Base-by-base conservation (phyloP, 2,329 filamentous ascomycete species). In the Aspergillus eucalypticola region DNA sequence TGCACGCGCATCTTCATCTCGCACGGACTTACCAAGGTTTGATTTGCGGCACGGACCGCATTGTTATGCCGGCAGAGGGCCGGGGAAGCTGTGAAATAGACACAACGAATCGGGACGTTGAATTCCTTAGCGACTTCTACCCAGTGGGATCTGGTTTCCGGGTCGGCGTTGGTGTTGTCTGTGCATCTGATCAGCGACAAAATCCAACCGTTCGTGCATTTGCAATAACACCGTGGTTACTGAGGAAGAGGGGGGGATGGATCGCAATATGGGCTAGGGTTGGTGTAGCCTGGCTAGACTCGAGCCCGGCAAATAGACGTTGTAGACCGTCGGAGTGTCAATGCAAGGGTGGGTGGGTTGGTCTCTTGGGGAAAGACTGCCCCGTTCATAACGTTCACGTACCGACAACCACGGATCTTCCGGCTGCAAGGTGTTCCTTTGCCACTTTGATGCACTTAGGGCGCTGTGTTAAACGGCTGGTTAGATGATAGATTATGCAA, bases 91-190 rank as follows among this genome's bases (percentile, higher is more conserved):
- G 88, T 90, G 79, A 99, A 95, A 76, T 90, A 89, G 8, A 98
- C 82, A 71, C 94, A 96, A 50, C 94, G 89, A 67, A 96, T 90
- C 2, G 90, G 89, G 2, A 96, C 82, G 3, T 85, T 80, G 69
- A 86, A 79, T 68, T 89, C 88, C 64, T 83, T 84, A 17, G 92
- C 92, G 29, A 98, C 77, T 25, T 85, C 80, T 32, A 91, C 77
- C 94, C 94, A 98, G 61, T 90, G 79, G n/a, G 84, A 83, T 65
- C 95, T 85, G 23, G 89, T 91, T 55, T 91, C 89, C 10, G 82
- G 74, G 76, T 96, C 90, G 29, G 93, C 86, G 73, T 99, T 99
- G n/a, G 95, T 98, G 75, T 96, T 98, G 76, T 99, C 95, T 95
- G 58, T 58, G 25, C 29, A 27, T 19, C n/a, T 27, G 29, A 32